phyloP scores from a whole-genome alignment of 1,139 yeast species.

The Nakaseomyces delphensis region DNA sequence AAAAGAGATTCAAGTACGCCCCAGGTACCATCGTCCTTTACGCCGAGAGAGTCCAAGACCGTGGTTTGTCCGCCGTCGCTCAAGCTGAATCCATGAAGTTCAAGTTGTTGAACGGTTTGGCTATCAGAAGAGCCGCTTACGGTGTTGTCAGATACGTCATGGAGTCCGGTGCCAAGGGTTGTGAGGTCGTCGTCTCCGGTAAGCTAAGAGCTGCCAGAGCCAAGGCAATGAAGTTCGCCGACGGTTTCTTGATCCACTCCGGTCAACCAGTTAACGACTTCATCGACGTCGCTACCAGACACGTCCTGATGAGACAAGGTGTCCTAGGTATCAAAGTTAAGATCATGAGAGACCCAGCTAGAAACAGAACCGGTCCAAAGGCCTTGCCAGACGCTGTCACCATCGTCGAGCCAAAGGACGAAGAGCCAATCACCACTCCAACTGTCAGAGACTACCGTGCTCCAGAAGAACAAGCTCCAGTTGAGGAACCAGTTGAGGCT shows the following conservation, averaged over 20 bases:
- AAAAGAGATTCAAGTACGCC: constrained; percentile 96
- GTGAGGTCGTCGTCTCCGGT: constrained; percentile 98
- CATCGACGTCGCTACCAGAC: constrained; percentile 98
- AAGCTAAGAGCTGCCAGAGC: constrained; percentile 99
- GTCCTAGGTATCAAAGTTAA: constrained; percentile 98
- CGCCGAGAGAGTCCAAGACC: constrained; percentile 99
- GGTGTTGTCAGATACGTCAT: constrained; percentile 99
- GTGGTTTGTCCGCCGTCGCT: constrained; percentile 99
- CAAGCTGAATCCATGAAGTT: constrained; percentile 99
- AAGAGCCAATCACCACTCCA: constrained; percentile 80
- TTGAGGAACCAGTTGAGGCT: constrained; percentile 27
- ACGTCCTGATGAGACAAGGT: constrained; percentile 99
- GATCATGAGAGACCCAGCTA: constrained; percentile 98
- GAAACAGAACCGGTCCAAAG: constrained; percentile 84
- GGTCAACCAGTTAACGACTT: constrained; percentile 99
- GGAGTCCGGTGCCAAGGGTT: constrained; percentile 99
- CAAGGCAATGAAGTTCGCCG: constrained; percentile 98
- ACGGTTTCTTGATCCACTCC: constrained; percentile 99
- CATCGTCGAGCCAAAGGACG: constrained; percentile 96
- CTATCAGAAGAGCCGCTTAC: constrained; percentile 99
- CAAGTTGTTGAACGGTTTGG: constrained; percentile 97
- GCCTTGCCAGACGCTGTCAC: constrained; percentile 93
- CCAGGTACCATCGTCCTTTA: constrained; percentile 91
- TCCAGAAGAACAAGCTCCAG: constrained; percentile 33
- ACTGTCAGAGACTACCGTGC: constrained; percentile 67